phyloP scores from a whole-genome alignment of 2,329 filamentous ascomycete species.

The Ophiocordyceps camponoti-rufipedis region DNA sequence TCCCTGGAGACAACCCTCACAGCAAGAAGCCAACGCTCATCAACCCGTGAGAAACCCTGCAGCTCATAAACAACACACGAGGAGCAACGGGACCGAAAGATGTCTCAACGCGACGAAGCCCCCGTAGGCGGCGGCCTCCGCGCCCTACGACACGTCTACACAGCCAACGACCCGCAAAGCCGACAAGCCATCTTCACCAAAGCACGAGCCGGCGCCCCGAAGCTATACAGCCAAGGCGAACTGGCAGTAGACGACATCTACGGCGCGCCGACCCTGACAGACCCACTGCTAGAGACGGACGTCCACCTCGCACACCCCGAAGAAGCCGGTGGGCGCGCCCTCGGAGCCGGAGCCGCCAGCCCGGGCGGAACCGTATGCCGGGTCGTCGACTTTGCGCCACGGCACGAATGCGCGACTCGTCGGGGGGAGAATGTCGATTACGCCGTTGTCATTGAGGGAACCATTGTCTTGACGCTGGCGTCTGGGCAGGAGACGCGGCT shows the following conservation, averaged over 20 bases:
- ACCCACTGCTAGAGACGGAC: conserved; percentile 8
- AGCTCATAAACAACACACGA: no score
- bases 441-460: conserved; percentile 34
- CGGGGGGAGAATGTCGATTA: conserved; percentile 35
- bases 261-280: conserved; percentile 3
- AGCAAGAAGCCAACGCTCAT: no score
- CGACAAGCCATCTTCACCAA: conserved; percentile 5
- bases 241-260: conserved; percentile 17
- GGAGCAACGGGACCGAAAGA: not conserved
- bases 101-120: not conserved
- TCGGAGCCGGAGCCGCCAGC: conserved; percentile 6
- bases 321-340: conserved; percentile 12
- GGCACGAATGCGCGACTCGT: conserved; percentile 24
- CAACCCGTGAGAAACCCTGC: no score
- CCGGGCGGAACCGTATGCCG: conserved; percentile 22
- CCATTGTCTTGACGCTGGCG: conserved; percentile 31
- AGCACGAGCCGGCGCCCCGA: conserved; percentile 4
- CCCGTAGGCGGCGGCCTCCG: not conserved
- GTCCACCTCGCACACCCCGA: no score
- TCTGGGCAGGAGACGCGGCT: conserved; percentile 27
- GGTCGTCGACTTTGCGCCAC: conserved; percentile 27
- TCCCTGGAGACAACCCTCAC: no score
- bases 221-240: conserved; percentile 11
- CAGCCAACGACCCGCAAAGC: conserved; percentile 1
- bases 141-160: conserved; percentile 2